Percentiles rank a stretch among this genome's conserved stretches.
Conservation (phyloP, 1,284 basidiomycete species). For the Cryptococcus neoformans region DNA sequence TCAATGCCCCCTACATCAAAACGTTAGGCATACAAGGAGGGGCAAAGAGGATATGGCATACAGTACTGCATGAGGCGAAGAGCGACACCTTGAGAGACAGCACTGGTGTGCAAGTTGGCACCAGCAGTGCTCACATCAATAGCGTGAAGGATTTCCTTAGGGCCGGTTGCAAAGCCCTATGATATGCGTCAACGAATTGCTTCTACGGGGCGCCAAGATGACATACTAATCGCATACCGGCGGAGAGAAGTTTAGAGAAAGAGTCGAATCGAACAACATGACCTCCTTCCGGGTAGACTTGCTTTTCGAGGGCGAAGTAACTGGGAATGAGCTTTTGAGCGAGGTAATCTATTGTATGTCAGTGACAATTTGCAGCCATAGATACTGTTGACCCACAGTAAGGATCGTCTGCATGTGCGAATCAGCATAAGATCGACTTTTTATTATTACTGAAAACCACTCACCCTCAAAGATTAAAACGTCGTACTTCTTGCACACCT, state of each 20-base stretch:
- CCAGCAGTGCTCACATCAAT: slow-evolving; percentile 61
- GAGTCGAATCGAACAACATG: slow-evolving; percentile 84
- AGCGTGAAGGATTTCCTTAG: slow-evolving; percentile 65
- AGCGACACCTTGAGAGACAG: slow-evolving; percentile 73
- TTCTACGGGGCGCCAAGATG: not conserved
- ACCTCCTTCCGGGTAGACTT: slow-evolving; percentile 55
- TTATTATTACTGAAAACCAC: slow-evolving; percentile 49
- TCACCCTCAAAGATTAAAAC: slow-evolving; percentile 72
- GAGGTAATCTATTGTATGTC: slow-evolving; percentile 56
- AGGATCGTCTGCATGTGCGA: slow-evolving; percentile 59
- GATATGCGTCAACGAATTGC: not conserved
- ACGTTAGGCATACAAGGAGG: not conserved
- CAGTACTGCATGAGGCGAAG: slow-evolving; percentile 69
- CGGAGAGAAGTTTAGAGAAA: slow-evolving; percentile 81
- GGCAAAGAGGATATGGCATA: slow-evolving; percentile 8
- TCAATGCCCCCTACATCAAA: slow-evolving; percentile 57
- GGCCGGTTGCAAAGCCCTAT: slow-evolving; percentile 74
- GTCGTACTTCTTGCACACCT: slow-evolving; percentile 69
- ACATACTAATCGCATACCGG: slow-evolving; percentile 54
- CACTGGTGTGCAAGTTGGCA: slow-evolving; percentile 73
- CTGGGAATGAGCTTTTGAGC: slow-evolving; percentile 58
- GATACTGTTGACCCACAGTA: slow-evolving; percentile 54
- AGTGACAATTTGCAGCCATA: slow-evolving; percentile 27
- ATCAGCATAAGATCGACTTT: not conserved
- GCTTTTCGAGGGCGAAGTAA: slow-evolving; percentile 72